These are phyloP conservation scores for Tetracladium marchalianum DNA, from an alignment of 495 filamentous ascomycete genomes.

Conservation along the genomic window DNA sequence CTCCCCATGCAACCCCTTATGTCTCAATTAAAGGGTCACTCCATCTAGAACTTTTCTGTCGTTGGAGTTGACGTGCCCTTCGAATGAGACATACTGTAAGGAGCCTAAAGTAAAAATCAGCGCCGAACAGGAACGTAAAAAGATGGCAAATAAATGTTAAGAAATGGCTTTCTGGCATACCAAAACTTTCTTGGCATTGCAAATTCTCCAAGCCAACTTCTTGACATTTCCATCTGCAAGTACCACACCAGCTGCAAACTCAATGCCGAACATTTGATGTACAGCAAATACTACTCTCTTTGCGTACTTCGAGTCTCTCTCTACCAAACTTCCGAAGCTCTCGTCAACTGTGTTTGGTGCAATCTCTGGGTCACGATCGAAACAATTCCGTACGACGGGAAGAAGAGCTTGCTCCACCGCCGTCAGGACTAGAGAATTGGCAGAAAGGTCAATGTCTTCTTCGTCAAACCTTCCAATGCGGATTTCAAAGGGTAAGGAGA, in stretches of 20 bases:
- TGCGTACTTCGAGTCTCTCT: slow-evolving; percentile 80
- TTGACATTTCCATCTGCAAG: slow-evolving; percentile 83
- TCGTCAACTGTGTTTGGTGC: slow-evolving; percentile 75
- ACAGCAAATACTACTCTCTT: slow-evolving; percentile 87
- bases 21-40: not conserved
- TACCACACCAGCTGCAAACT: slow-evolving; percentile 88
- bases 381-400: slow-evolving; percentile 78
- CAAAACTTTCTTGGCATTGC: slow-evolving; percentile 87
- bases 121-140: not conserved
- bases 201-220: slow-evolving; percentile 91
- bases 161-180: slow-evolving; percentile 44
- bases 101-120: slow-evolving; percentile 33
- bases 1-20: not conserved
- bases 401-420: slow-evolving; percentile 69
- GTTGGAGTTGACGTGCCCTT: slow-evolving; percentile 43
- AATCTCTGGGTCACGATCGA: slow-evolving; percentile 86
- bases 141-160: not conserved
- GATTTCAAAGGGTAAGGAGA: slow-evolving; percentile 89
- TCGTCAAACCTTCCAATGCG: slow-evolving; percentile 68
- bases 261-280: slow-evolving; percentile 95
- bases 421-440: slow-evolving; percentile 36
- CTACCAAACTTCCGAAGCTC: slow-evolving; percentile 70
- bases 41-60: slow-evolving; percentile 24
- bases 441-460: slow-evolving; percentile 44
- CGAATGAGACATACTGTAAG: slow-evolving; percentile 56